Evolutionary conservation across 176 grass and related monocot species (phyloP).

Genomic region (Chloris gayana): DNA sequence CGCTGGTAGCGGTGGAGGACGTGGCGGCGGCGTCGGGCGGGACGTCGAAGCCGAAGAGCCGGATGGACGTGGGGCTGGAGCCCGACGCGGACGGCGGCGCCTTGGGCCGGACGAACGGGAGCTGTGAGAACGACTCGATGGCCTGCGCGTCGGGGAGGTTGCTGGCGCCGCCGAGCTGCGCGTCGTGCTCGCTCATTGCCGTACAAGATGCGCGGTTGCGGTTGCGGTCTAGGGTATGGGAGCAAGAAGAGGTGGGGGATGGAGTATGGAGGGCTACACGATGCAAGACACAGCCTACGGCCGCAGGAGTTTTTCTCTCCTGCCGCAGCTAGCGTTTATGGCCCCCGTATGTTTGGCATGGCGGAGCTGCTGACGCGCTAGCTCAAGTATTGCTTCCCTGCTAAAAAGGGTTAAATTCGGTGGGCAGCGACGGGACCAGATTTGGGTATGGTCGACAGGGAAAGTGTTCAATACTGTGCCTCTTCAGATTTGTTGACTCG

Average conservation of each 20-base stretch:
- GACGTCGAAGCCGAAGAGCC: conserved; percentile 85
- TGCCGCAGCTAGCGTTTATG: conserved; percentile 25
- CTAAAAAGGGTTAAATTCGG: conserved; percentile 45
- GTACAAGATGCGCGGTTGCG: not conserved
- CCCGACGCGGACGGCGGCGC: conserved; percentile 13
- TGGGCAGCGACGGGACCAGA: conserved; percentile 40
- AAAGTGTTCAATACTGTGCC: conserved; percentile 27
- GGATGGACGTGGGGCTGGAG: conserved; percentile 53
- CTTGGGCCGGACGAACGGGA: conserved; percentile 67
- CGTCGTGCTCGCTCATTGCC: conserved; percentile 78
- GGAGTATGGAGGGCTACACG: not conserved
- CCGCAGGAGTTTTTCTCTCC: conserved; percentile 34
- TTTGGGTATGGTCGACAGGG: conserved; percentile 46
- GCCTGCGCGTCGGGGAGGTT: conserved; percentile 20
- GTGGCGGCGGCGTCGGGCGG: conserved; percentile 40
- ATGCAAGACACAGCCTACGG: not conserved
- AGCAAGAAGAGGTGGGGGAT: not conserved
- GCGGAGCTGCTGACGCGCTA: conserved; percentile 1
- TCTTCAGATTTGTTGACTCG: conserved; percentile 31
- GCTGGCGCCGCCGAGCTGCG: conserved; percentile 29
- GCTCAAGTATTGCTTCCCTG: conserved; percentile 34
- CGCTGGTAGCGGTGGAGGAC: conserved; percentile 34
- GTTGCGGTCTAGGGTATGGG: conserved; percentile 11
- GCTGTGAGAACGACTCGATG: conserved; percentile 89
- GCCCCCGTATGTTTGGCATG: conserved; percentile 18